phyloP scores from a whole-genome alignment of 805 yeast genomes.

The Schwanniomyces pseudopolymorphus region DNA sequence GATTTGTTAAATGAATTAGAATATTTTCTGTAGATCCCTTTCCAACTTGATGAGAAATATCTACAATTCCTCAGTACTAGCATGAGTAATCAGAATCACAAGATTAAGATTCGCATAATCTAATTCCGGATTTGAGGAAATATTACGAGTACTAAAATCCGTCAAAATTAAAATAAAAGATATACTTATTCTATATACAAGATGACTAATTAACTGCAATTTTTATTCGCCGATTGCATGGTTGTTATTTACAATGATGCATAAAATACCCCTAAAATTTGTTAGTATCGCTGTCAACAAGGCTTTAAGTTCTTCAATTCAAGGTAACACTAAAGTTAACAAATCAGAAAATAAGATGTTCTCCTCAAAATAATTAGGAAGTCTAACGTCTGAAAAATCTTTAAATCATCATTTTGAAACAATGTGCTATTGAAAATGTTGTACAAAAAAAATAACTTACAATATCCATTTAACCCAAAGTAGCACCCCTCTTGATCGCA shows the following conservation, averaged over 20 bases:
- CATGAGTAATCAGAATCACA: neutral
- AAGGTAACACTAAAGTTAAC: neutral
- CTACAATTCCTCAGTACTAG: neutral
- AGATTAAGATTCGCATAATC: neutral
- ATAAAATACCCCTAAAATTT: neutral
- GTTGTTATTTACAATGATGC: conserved; percentile 1
- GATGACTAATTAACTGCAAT: neutral
- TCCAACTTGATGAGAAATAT: neutral
- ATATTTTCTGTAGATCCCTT: neutral
- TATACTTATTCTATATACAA: neutral
- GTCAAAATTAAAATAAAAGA: neutral
- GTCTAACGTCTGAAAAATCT: conserved; percentile 43
- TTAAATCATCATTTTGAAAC: conserved; percentile 27
- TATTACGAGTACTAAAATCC: neutral
- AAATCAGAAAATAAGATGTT: conserved; percentile 21
- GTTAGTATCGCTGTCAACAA: neutral
- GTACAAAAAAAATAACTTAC: conserved; percentile 2
- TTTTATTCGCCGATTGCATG: neutral
- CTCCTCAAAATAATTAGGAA: conserved; percentile 36
- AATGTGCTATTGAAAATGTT: neutral
- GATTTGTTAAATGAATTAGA: neutral
- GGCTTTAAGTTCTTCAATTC: neutral
- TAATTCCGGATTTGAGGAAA: neutral
- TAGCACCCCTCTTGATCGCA: conserved; percentile 54
- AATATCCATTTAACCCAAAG: conserved; percentile 22